phyloP scores from a whole-genome alignment of 352 stramenopile genomes.

The Phytophthora cajani region DNA sequence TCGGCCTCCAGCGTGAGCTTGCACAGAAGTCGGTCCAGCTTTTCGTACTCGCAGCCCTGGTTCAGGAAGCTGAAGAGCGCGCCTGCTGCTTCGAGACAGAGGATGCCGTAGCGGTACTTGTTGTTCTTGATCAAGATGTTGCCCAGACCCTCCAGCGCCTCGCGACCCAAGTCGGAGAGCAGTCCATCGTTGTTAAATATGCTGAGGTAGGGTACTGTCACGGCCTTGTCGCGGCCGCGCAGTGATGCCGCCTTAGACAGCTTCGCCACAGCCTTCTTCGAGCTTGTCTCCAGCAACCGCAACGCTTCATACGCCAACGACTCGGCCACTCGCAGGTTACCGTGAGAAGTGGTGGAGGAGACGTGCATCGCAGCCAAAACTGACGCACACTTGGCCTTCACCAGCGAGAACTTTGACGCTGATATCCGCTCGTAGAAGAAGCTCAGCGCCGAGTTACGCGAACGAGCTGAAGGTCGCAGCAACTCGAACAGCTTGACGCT shows the following conservation, averaged over 20 bases:
- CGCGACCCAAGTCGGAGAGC: constrained; percentile 71
- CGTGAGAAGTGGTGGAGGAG: constrained; percentile 43
- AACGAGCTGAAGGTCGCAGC: constrained; percentile 51
- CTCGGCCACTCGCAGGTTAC: constrained; percentile 66
- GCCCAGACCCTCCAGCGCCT: constrained; percentile 72
- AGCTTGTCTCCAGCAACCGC: constrained; percentile 70
- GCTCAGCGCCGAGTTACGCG: constrained; percentile 49
- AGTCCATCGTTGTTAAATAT: constrained; percentile 84
- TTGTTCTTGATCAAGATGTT: constrained; percentile 87
- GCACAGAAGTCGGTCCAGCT: constrained; percentile 76
- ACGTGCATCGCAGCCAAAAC: constrained; percentile 70
- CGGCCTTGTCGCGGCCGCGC: constrained; percentile 21
- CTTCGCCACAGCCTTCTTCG: constrained; percentile 31
- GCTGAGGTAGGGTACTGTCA: constrained; percentile 45
- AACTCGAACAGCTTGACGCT: constrained; percentile 55
- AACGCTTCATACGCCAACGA: constrained; percentile 80
- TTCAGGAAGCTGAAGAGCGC: constrained; percentile 73
- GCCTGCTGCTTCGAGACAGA: constrained; percentile 78
- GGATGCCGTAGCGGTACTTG: constrained; percentile 87
- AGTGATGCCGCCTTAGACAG: constrained; percentile 31
- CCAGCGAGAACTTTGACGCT: constrained; percentile 49
- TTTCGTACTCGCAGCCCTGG: constrained; percentile 77
- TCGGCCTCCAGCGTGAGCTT: constrained; percentile 78
- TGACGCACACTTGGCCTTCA: constrained; percentile 79
- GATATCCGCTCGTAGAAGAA: constrained; percentile 72